Evolutionary conservation across 768 basidiomycete species (phyloP), one percentile per base, ranked within the genome.

Genomic region (Mycena galopus): DNA sequence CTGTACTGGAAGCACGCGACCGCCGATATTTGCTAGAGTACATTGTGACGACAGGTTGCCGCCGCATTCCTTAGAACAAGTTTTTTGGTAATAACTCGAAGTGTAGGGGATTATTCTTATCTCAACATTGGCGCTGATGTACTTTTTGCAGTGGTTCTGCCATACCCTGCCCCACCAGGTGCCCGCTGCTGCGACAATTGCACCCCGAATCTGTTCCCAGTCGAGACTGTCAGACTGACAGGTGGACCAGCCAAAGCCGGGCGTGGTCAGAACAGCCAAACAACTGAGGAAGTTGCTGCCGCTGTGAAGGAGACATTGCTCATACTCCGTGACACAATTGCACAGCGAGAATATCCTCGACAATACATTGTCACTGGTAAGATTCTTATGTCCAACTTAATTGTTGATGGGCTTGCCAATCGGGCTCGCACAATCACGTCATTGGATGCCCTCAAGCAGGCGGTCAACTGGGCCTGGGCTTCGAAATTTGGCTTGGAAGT

Each of bases 141-240:
- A 35, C 32, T 17, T 16, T 56, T 63, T 23, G n/a, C 60, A 68
- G n/a, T n/a, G n/a, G 65, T 23, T 44, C 37, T 16, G 4, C 53
- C 37, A 0, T 35, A 44, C 33, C 33, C 60, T 1, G 42, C 29
- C 5, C 72, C 72, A 12, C 16, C 32, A 0, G 61, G 47, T 39
- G 44, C 67, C 17, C 72, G 72, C n/a, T 73, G 72, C 60, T 73
- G 72, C 53, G 72, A 73, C 33, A 73, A 73, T 25, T 73, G 72
- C 55, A 27, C 10, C 4, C 72, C 67, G 2, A 39, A 56, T 0
- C 14, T 23, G 7, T 69, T 73, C 33, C 72, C 66, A 1, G 67
- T 73, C 3, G 67, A 69, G 4, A 69, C 72, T 1, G 30, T 73
- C 17, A 12, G 30, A n/a, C 57, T 72, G 5, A 42, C 29, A 21